Evolutionary conservation across 352 stramenopile species (phyloP), one percentile per base, ranked within the genome.

Genomic region (Paralagenidium karlingii): DNA sequence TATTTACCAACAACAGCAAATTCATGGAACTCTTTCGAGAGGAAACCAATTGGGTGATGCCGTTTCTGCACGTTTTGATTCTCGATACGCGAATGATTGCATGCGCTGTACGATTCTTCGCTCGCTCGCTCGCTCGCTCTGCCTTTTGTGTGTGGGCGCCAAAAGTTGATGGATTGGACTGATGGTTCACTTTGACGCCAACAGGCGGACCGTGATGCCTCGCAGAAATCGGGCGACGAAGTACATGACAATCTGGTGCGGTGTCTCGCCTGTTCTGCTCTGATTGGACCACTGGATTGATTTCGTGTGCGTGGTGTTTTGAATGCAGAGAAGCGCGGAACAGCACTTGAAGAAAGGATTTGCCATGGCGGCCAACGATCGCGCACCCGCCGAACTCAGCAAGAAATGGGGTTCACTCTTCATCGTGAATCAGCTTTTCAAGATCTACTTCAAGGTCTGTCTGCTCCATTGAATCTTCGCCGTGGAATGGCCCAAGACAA

Each of bases 391-490:
- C 3, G 71, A 85, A 45, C 54, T 86, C 53, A 89, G 83, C 63
- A 91, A 91, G 63, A 85, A 86, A 37, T 59, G 83, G 31, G 78
- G 75, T n/a, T 62, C 73, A 39, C 61, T 91, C 8, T 94, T 91
- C 47, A 92, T 97, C 56, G 90, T 96, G 33, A 96, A 97, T 51
- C 85, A 97, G 61, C 75, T 98, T 29, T 96, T 98, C 61, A 94
- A 93, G 53, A 96, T 97, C 63, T 98, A 98, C 68, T 98, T 98
- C 63, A 85, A 88, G 36, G 55, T 88, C 10, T 78, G 82, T 8
- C 37, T 13, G 24, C 20, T 11, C 24, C 30, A 13, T 27, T 32
- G 3, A 30, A 28, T 37, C 40, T 41, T 41, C 18, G 18, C 18
- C 29, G 11, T 32, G 12, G 18, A 41, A n/a, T 21, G 24, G 26